Base-by-base conservation (phyloP, 192 early-diverging fungal species). In the Coemansia sp. region DNA sequence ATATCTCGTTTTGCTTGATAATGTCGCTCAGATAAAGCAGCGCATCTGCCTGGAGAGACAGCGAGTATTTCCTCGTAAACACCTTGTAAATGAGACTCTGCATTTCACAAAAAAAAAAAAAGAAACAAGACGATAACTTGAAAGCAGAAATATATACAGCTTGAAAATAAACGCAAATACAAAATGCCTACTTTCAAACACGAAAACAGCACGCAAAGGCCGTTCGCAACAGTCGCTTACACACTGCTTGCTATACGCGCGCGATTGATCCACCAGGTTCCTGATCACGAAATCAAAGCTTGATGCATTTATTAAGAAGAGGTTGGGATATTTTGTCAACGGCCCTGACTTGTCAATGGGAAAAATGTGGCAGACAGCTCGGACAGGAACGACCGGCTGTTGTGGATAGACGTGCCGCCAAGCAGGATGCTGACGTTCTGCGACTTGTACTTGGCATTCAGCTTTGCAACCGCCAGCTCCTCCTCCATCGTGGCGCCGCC, bases 401-500 rank as follows among this genome's bases (percentile, higher is more conserved):
- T 97, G 61, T 94, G 94, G 30, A 98, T 83, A 8, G 83, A 90
- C 4, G 93, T 96, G 14, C 95, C 93, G n/a, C 97, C 97, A 5
- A 99, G 78, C 49, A 98, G 80, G 47, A 97, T 75, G 6, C 91
- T 83, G 19, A 91, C 83, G 23, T 91, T 93, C 19, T 91, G 86
- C 11, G 82, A 86, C 6, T 83, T 47, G 42, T 57, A 57, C 46
- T 62, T 71, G 6, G 88, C 83, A 72, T 97, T 98, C 4, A 99
- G 74, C 82, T 90, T 87, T 35, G 88, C 80, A 48, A 98, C 85
- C 62, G 93, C 91, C 46, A 88, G 75, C 16, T 94, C 92, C 62
- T 99, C 97, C 47, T 94, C 95, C 73, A 91, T 91, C 0, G 95
- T 99, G 1, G 85, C 84, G n/a, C 97, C 97, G 24, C 97, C 97